Conservation (phyloP, 768 basidiomycete genomes). For the Russula virescens region DNA sequence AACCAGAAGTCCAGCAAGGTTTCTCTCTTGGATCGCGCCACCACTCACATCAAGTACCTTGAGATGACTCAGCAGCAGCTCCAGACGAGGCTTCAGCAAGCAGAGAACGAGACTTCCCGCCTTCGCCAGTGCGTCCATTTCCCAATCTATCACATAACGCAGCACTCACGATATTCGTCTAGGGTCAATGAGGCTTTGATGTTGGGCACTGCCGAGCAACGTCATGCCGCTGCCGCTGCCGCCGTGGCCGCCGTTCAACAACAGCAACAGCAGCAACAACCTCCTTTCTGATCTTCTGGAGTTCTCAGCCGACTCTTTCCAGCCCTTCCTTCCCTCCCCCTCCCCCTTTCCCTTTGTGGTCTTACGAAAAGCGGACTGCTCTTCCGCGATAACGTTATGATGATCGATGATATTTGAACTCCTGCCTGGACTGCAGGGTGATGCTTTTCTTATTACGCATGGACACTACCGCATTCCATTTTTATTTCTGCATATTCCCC, state of each 20-base stretch:
- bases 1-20: slow-evolving; percentile 95
- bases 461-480: slow-evolving; percentile 22
- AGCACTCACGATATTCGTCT: neutral
- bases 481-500: slow-evolving; percentile 17
- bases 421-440: slow-evolving; percentile 25
- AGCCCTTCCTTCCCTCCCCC: neutral
- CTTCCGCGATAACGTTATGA: slow-evolving; percentile 22
- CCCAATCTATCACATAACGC: neutral
- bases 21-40: slow-evolving; percentile 81
- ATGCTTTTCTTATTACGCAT: slow-evolving; percentile 24
- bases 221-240: slow-evolving; percentile 52
- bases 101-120: slow-evolving; percentile 74
- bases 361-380: slow-evolving; percentile 24
- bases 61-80: slow-evolving; percentile 73
- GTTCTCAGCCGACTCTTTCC: neutral
- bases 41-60: slow-evolving; percentile 81
- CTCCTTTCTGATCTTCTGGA: slow-evolving; percentile 39
- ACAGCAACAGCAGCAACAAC: too few species aligned
- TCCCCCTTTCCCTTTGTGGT: slow-evolving; percentile 13
- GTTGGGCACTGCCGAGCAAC: slow-evolving; percentile 75
- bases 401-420: slow-evolving; percentile 25
- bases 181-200: slow-evolving; percentile 86
- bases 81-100: slow-evolving; percentile 69
- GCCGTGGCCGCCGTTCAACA: slow-evolving; percentile 49
- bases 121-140: slow-evolving; percentile 50